Percentiles rank a stretch among this genome's conserved stretches.
Evolutionary conservation across 176 grass and related monocot genomes (phyloP).

Genomic region (Puya raimondii): DNA sequence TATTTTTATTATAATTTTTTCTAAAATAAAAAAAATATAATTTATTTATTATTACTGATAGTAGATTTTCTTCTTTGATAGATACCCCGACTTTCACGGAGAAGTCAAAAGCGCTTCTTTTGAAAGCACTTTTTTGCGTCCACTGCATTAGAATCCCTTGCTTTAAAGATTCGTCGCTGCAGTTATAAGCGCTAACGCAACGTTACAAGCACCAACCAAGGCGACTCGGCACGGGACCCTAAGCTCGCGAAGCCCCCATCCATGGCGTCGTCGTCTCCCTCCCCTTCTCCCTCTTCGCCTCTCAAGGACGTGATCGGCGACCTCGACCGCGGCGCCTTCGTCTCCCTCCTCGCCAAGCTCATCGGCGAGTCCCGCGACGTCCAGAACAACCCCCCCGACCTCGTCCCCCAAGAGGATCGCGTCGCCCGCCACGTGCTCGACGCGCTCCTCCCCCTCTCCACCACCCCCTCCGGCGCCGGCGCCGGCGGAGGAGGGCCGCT

Average conservation of each 20-base stretch:
- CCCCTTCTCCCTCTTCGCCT: constrained; percentile 37
- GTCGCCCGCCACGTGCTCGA: constrained; percentile 78
- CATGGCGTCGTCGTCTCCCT: neutral
- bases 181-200: too few relatives aligned
- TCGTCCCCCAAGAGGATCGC: constrained; percentile 65
- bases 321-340: constrained; percentile 56
- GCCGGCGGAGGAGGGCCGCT: constrained; percentile 53
- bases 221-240: too few relatives aligned
- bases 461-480: constrained; percentile 17
- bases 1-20: too few relatives aligned
- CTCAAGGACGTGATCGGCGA: constrained; percentile 45
- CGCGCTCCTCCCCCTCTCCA: constrained; percentile 48
- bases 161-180: too few relatives aligned
- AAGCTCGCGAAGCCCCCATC: neutral
- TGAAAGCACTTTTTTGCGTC: too few relatives aligned
- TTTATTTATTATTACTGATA: too few relatives aligned
- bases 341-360: constrained; percentile 61
- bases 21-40: too few relatives aligned
- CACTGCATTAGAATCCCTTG: too few relatives aligned
- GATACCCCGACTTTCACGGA: too few relatives aligned
- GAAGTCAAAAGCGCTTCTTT: too few relatives aligned
- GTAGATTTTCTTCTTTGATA: too few relatives aligned
- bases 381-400: constrained; percentile 79
- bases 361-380: constrained; percentile 61
- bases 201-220: too few relatives aligned